Percentiles rank a stretch among this genome's conserved stretches.
These are phyloP conservation scores for Lipomyces japonicus DNA, from an alignment of 805 yeast species.

Conservation along the genomic window DNA sequence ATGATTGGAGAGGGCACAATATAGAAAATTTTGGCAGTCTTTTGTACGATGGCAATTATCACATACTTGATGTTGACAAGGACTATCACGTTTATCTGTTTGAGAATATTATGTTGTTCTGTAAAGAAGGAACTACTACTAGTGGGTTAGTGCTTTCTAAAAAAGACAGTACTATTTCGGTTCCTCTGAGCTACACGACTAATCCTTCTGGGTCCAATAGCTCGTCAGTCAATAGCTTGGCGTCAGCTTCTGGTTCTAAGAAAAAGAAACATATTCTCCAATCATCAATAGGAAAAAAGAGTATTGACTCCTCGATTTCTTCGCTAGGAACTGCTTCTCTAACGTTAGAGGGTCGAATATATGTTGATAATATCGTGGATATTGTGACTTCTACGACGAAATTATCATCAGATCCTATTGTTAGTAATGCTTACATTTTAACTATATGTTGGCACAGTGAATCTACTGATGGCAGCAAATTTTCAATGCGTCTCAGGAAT, in stretches of 20 bases:
- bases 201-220: neutral
- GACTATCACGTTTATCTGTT: conserved; percentile 88
- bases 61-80: conserved; percentile 63
- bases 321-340: conserved; percentile 31
- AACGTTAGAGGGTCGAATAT: conserved; percentile 77
- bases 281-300: conserved; percentile 46
- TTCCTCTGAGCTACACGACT: neutral
- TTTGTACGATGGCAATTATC: conserved; percentile 47
- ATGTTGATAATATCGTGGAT: conserved; percentile 60
- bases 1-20: conserved; percentile 90
- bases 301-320: conserved; percentile 16
- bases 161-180: neutral
- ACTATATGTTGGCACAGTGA: conserved; percentile 24
- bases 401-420: conserved; percentile 27
- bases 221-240: neutral
- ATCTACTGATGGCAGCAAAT: conserved; percentile 68
- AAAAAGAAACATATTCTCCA: conserved; percentile 49
- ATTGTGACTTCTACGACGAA: conserved; percentile 35
- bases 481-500: conserved; percentile 72
- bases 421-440: conserved; percentile 16
- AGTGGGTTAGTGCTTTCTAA: neutral
- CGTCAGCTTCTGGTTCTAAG: conserved; percentile 31
- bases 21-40: conserved; percentile 79
- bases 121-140: conserved; percentile 49
- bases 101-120: conserved; percentile 62